Percentiles rank a stretch among this genome's conserved stretches.
Evolutionary conservation across 2,329 filamentous ascomycete species (phyloP).

Genomic region (Davidsoniella australis): DNA sequence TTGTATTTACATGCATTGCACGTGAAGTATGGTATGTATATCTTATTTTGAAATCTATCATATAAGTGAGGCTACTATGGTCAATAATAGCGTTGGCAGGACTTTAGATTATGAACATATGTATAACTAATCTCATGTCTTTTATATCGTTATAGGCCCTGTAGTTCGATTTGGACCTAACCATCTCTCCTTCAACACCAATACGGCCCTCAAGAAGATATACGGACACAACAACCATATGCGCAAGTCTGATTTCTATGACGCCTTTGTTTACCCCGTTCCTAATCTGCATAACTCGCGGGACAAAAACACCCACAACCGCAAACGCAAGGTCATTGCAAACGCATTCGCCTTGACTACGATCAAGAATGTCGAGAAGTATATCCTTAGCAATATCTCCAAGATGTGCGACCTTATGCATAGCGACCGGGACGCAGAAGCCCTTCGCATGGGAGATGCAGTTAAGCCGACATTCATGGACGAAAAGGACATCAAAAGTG

Average conservation of each 20-base stretch:
- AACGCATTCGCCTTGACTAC: slow-evolving; percentile 53
- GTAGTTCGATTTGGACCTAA: slow-evolving; percentile 66
- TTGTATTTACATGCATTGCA: slow-evolving; percentile 57
- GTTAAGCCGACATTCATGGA: slow-evolving; percentile 17
- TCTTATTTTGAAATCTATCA: background rate
- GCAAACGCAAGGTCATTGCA: slow-evolving; percentile 54
- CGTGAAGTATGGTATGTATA: slow-evolving; percentile 43
- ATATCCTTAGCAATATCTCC: slow-evolving; percentile 48
- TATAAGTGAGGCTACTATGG: too few relatives aligned
- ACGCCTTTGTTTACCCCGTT: slow-evolving; percentile 52
- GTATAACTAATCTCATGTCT: background rate
- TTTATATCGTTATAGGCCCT: slow-evolving; percentile 26
- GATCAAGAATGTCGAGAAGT: slow-evolving; percentile 50
- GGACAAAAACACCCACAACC: slow-evolving; percentile 49
- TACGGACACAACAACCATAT: slow-evolving; percentile 45
- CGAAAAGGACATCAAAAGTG: slow-evolving; percentile 23
- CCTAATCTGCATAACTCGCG: slow-evolving; percentile 59
- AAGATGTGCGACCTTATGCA: slow-evolving; percentile 46
- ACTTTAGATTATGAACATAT: background rate
- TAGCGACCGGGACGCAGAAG: slow-evolving; percentile 17
- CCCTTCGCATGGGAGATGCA: slow-evolving; percentile 9
- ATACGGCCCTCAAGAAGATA: slow-evolving; percentile 47
- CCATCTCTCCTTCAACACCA: slow-evolving; percentile 59
- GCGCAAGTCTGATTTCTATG: slow-evolving; percentile 55
- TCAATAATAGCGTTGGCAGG: background rate